These are phyloP conservation scores for Eucalyptus camaldulensis DNA, from an alignment of 345 rosid genomes.

Conservation along the genomic window DNA sequence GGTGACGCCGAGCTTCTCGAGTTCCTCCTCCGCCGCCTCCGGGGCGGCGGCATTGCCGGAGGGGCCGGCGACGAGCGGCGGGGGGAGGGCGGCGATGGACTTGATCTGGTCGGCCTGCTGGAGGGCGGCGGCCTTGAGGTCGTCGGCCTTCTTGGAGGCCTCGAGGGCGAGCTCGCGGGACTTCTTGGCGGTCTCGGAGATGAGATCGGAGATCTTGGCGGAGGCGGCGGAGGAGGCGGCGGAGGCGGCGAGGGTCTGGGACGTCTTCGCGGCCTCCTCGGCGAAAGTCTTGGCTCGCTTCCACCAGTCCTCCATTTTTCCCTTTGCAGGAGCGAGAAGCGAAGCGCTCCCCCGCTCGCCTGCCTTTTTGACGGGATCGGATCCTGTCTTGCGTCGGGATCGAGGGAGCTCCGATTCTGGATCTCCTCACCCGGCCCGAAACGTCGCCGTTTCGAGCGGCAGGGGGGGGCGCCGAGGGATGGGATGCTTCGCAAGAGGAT, in stretches of 20 bases:
- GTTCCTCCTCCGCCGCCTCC: conserved; percentile 35
- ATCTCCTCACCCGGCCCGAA: background rate
- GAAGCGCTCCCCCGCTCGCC: background rate
- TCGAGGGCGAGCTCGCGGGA: conserved; percentile 86
- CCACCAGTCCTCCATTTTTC: conserved; percentile 51
- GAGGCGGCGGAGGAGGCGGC: conserved; percentile 18
- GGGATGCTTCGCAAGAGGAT: background rate
- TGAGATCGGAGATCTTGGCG: conserved; percentile 54
- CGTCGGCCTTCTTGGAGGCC: conserved; percentile 79
- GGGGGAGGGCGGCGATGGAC: conserved; percentile 65
- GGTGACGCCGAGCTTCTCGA: conserved; percentile 58
- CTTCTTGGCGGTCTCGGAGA: conserved; percentile 80
- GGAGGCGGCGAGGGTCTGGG: conserved; percentile 27
- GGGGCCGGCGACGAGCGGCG: conserved; percentile 44
- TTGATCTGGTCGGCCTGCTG: conserved; percentile 90
- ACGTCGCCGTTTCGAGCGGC: background rate
- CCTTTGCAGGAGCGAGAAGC: background rate
- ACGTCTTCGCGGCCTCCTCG: conserved; percentile 78
- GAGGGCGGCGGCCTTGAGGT: conserved; percentile 57
- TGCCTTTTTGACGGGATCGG: background rate
- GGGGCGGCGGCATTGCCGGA: conserved; percentile 13
- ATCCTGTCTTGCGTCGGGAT: background rate
- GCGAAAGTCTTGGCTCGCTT: conserved; percentile 73
- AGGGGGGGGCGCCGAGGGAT: background rate
- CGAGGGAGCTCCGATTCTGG: background rate